phyloP scores from a whole-genome alignment of 306 rosid species.

The Rubus idaeus region DNA sequence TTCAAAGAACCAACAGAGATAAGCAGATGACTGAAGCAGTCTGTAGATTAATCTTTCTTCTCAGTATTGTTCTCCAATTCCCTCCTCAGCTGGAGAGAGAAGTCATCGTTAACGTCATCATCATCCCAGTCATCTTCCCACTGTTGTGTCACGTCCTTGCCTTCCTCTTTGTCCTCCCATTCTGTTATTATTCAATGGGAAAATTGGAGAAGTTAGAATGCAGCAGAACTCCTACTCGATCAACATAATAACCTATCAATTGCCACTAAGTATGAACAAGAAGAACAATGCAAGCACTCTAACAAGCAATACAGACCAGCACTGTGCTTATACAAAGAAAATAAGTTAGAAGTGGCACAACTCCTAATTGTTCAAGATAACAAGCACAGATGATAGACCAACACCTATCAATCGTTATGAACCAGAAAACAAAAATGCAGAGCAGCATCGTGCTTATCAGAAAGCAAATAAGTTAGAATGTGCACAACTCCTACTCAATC shows the following conservation, averaged over 20 bases:
- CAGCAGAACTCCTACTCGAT: background rate
- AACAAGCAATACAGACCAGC: background rate
- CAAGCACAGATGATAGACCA: background rate
- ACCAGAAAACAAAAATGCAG: background rate
- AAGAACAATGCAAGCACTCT: background rate
- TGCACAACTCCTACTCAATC: background rate
- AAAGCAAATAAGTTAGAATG: background rate
- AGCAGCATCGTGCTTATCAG: background rate
- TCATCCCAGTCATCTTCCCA: conserved; percentile 99
- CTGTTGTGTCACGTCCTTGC: conserved; percentile 74
- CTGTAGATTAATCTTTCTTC: conserved; percentile 30
- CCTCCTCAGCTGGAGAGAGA: conserved; percentile 81
- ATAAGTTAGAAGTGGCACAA: background rate
- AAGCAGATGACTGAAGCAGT: background rate
- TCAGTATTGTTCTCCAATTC: conserved; percentile 75
- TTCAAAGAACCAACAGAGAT: background rate
- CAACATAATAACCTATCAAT: background rate
- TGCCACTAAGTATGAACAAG: background rate
- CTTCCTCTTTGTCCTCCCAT: conserved; percentile 82
- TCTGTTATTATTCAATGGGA: conserved; percentile 35
- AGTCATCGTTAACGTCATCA: conserved; percentile 89
- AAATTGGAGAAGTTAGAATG: background rate
- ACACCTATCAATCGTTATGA: background rate
- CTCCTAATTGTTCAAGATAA: background rate
- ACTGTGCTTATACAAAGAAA: background rate